Base-by-base conservation (phyloP, 257 asterid genomes). In the Solanum chaucha region DNA sequence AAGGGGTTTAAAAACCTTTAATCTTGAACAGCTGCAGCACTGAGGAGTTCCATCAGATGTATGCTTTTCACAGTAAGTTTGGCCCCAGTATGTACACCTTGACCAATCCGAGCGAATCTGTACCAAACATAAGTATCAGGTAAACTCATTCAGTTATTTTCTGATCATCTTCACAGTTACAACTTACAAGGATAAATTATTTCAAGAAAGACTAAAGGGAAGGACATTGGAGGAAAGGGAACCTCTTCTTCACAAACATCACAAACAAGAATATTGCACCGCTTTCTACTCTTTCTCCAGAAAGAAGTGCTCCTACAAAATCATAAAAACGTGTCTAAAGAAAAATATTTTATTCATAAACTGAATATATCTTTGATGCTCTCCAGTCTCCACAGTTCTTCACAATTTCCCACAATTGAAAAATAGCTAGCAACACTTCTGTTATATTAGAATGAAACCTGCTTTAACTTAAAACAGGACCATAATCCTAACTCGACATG, bases 191-290 rank as follows among this genome's bases (percentile, higher is more conserved):
- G 85, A 19, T 30, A 44, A n/a, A 46, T 81, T 81, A 46, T 36
- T 20, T 36, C 30, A 73, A 40, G 83, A 75, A 40, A 75, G 44
- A 81, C 19, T 17, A 2, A 28, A 46, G 41, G 67, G 19, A 46
- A 80, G 67, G 85, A 48, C 6, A 78, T 78, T 44, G 0, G 65
- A 48, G 85, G 67, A 48, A 81, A 48, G 85, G 26, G 26, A 48
- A 81, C 85, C 24, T 81, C 70, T 51, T 81, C 85, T 48, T 81
- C 85, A 17, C 85, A 81, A 48, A 81, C 85, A 81, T 81, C 85
- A 48, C 85, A 81, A 48, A 48, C 68, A 81, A 81, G 85, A 48
- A 15, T 48, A 28, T 81, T 48, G 28, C 85, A 46, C 19, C 5
- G 44, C 44, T 81, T 81, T 14, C 46, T 28, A 81, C 44, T 81